phyloP scores from a whole-genome alignment of 139 green algal species.

The Closterium sp. region DNA sequence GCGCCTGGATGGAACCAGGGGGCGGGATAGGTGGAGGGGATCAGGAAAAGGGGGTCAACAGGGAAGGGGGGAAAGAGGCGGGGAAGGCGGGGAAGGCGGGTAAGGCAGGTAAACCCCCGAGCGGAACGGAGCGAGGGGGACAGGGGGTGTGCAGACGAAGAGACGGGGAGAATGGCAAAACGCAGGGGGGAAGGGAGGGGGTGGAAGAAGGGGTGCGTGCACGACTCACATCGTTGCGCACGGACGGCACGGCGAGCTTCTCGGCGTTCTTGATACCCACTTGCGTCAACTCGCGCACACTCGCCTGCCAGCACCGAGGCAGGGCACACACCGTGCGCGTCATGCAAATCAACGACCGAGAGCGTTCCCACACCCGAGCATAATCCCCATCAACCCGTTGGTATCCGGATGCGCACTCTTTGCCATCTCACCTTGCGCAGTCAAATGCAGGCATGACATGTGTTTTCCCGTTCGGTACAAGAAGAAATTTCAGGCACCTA shows the following conservation, averaged over 20 bases:
- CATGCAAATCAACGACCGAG: too few relatives aligned
- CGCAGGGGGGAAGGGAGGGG: not conserved
- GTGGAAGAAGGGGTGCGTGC: not conserved
- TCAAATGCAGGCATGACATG: too few relatives aligned
- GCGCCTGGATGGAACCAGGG: conserved; percentile 1
- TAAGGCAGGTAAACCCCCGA: too few relatives aligned
- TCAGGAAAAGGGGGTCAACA: not conserved
- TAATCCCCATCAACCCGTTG: too few relatives aligned
- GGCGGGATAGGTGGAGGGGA: not conserved
- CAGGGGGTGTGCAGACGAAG: not conserved
- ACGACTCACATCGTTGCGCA: conserved; percentile 37
- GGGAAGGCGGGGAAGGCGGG: not conserved
- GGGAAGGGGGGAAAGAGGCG: not conserved
- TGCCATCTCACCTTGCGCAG: too few relatives aligned
- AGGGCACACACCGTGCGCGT: too few relatives aligned
- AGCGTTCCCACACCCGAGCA: too few relatives aligned
- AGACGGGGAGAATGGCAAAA: not conserved
- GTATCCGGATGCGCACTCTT: too few relatives aligned
- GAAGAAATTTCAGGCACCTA: too few relatives aligned
- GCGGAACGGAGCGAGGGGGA: not conserved
- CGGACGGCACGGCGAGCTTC: conserved; percentile 19
- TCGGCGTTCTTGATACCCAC: conserved; percentile 44
- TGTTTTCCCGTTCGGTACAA: too few relatives aligned
- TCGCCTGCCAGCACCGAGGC: conserved; percentile 8
- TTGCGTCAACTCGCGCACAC: conserved; percentile 16